Evolutionary conservation across 108 stramenopile species (phyloP), one percentile per base, ranked within the genome.

Genomic region (Cyclostephanos invisitatus): DNA sequence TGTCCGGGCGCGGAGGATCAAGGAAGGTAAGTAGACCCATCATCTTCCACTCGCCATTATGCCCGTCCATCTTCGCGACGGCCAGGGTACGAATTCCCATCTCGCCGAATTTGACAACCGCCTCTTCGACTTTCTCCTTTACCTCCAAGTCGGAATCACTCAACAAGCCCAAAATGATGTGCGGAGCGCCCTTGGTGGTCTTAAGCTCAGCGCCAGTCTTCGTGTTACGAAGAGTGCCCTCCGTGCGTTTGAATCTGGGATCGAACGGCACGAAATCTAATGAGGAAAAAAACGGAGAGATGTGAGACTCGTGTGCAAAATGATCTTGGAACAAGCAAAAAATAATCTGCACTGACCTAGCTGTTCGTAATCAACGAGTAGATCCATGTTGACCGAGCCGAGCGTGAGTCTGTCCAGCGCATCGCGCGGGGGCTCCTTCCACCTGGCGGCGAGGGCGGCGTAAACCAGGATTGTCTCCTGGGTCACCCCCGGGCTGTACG

Each of bases 1-100:
- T 96, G 74, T 92, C 94, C 17, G 80, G 74, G 18, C 94, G 81
- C 17, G 94, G 90, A 59, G 94, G 94, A 67, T 95, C 94, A 61
- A 95, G 81, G 60, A 94, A 84, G 35, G 89, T 83, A 69, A 94
- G 57, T 22, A 94, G 65, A 18, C 93, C 93, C 58, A 84, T 62
- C 82, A 94, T 84, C 58, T 77, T 65, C 85, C 83, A 93, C 32
- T 72, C 51, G 27, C 83, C 87, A 66, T 55, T 55, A 18, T 70
- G 67, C 36, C 47, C 14, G 65, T 84, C 67, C 49, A 81, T 84
- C 49, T 67, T 65, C 18, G 86, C 87, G 60, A 93, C 84, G n/a
- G 83, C 89, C 27, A 93, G 62, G 27, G 84, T 67, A 38, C 92
- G 89, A 69, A 88, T 81, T 48, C 92, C 92, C 32, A 77, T 71